A percentile compares a stretch with the other conserved stretches of the same genome.
These are phyloP conservation scores for Magnaporthiopsis incrustans DNA, from an alignment of 2,329 filamentous ascomycete genomes.

Conservation along the genomic window DNA sequence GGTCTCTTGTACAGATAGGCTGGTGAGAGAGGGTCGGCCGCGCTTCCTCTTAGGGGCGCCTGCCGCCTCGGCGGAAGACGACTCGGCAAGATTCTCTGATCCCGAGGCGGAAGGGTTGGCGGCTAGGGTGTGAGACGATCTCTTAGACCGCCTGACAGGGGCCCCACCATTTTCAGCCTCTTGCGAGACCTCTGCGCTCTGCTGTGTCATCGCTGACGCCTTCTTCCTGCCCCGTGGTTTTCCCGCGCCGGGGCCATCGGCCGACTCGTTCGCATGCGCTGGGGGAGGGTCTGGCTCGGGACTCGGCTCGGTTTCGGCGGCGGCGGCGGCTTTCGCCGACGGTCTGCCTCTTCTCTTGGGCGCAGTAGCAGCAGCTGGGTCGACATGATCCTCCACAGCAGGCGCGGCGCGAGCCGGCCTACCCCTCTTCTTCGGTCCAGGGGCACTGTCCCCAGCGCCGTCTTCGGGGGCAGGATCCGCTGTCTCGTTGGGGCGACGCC, in stretches of 20 bases:
- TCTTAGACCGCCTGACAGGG: not conserved
- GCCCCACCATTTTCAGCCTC: not conserved
- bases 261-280: not conserved
- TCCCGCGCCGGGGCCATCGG: not conserved
- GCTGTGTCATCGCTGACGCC: not conserved
- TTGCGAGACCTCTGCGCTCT: conserved; percentile 1
- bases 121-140: not conserved
- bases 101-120: not conserved
- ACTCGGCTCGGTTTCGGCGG: not conserved
- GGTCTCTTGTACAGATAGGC: conserved; percentile 14
- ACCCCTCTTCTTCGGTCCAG: not conserved
- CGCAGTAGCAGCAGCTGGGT: too few relatives aligned
- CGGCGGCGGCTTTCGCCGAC: not conserved
- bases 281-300: not conserved
- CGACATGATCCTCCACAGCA: not conserved
- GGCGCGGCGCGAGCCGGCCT: not conserved
- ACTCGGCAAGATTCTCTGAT: not conserved
- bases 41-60: conserved; percentile 14
- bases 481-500: conserved; percentile 5
- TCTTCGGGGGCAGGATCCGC: not conserved
- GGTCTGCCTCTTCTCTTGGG: not conserved
- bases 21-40: conserved; percentile 17
- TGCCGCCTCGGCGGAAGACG: not conserved
- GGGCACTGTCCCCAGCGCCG: too few relatives aligned
- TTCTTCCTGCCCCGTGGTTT: not conserved